Conservation (phyloP, 2,329 filamentous ascomycete species). For the Helminthosporium solani region DNA sequence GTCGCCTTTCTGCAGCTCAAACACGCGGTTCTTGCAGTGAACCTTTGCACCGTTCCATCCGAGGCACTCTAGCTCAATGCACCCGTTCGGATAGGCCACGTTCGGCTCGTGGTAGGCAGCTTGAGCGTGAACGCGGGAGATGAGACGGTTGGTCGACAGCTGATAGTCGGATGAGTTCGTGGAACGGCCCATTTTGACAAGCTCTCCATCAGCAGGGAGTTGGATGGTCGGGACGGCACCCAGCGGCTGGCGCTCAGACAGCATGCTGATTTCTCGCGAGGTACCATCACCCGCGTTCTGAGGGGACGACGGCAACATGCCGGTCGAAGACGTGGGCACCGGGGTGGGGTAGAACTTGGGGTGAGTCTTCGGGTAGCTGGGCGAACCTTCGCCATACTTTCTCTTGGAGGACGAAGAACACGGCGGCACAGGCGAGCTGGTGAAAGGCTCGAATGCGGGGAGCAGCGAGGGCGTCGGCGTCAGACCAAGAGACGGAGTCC, state of each 20-base stretch:
- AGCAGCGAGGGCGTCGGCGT: slow-evolving; percentile 68
- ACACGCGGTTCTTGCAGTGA: slow-evolving; percentile 84
- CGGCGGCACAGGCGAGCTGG: slow-evolving; percentile 71
- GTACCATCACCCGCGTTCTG: slow-evolving; percentile 53
- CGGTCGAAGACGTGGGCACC: slow-evolving; percentile 88
- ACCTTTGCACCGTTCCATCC: slow-evolving; percentile 96
- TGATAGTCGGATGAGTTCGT: slow-evolving; percentile 96
- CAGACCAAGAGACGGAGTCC: slow-evolving; percentile 33
- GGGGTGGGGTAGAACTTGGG: slow-evolving; percentile 84
- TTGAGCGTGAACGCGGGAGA: slow-evolving; percentile 91
- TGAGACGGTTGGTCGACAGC: slow-evolving; percentile 84
- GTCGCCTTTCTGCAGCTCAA: slow-evolving; percentile 84
- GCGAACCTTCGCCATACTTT: slow-evolving; percentile 56
- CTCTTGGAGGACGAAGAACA: slow-evolving; percentile 64
- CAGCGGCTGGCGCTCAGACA: slow-evolving; percentile 80
- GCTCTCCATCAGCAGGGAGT: slow-evolving; percentile 77
- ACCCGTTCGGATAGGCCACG: slow-evolving; percentile 68
- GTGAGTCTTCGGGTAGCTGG: slow-evolving; percentile 50
- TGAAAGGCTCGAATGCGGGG: slow-evolving; percentile 75
- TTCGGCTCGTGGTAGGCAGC: slow-evolving; percentile 75
- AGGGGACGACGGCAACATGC: slow-evolving; percentile 78
- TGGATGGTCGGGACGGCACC: slow-evolving; percentile 79
- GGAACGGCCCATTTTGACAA: slow-evolving; percentile 84
- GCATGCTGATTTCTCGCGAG: slow-evolving; percentile 58
- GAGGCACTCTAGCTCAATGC: slow-evolving; percentile 84